These are phyloP conservation scores for Phytophthora quininea DNA, from an alignment of 352 stramenopile species.

Conservation along the genomic window DNA sequence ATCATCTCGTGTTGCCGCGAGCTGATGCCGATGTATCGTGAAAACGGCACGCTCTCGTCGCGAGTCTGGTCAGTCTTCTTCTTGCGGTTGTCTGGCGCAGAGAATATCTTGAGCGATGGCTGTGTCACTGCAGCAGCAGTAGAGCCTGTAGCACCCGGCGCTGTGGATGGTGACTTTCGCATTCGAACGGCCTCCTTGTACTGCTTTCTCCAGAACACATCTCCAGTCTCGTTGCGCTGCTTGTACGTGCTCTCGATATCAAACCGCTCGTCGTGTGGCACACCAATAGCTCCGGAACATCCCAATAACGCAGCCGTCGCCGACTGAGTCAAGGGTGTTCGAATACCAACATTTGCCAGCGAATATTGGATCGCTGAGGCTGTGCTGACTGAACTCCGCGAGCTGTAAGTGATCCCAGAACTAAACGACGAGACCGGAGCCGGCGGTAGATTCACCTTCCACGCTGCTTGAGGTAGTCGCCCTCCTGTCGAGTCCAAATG, in stretches of 20 bases:
- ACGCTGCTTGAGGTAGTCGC: slow-evolving; percentile 27
- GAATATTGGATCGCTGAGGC: slow-evolving; percentile 29
- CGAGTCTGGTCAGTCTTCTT: slow-evolving; percentile 41
- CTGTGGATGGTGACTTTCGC: slow-evolving; percentile 42
- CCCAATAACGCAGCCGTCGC: slow-evolving; percentile 33
- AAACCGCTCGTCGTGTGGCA: slow-evolving; percentile 52
- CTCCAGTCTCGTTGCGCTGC: slow-evolving; percentile 41
- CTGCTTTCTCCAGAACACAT: slow-evolving; percentile 57
- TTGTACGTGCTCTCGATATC: slow-evolving; percentile 59
- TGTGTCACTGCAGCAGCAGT: slow-evolving; percentile 9
- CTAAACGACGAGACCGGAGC: slow-evolving; percentile 1
- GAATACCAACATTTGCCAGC: slow-evolving; percentile 24
- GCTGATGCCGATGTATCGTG: slow-evolving; percentile 79
- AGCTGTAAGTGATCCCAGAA: slow-evolving; percentile 7
- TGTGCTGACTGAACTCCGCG: slow-evolving; percentile 13
- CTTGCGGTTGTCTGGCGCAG: slow-evolving; percentile 51
- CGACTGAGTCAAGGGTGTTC: slow-evolving; percentile 25
- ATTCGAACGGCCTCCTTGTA: slow-evolving; percentile 63
- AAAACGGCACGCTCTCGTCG: slow-evolving; percentile 69
- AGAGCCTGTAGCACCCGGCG: slow-evolving; percentile 6
- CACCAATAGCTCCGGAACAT: slow-evolving; percentile 33
- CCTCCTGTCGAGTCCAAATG: slow-evolving; percentile 26
- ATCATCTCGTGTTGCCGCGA: slow-evolving; percentile 76
- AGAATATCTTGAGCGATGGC: slow-evolving; percentile 79
- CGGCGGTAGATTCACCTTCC: slow-evolving; percentile 27